Evolutionary conservation across 2,329 filamentous ascomycete genomes (phyloP).

Genomic region (Aspergillus aculeatus): DNA sequence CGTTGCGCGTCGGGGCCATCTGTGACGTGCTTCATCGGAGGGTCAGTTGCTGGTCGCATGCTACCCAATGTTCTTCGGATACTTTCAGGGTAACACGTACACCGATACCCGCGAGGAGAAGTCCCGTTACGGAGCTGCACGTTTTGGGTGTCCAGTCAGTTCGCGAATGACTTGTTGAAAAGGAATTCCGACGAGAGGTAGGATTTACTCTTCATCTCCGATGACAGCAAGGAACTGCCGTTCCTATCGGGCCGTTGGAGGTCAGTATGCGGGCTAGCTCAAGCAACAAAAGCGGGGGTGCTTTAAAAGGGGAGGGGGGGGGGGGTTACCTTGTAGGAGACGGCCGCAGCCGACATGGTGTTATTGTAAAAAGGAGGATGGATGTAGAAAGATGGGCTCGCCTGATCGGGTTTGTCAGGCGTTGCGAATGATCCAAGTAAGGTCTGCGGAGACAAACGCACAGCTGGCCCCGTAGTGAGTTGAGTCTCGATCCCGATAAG

Average conservation of each 20-base stretch:
- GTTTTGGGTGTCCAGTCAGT: constrained; percentile 16
- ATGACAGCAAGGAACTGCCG: constrained; percentile 96
- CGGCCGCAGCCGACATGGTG: constrained; percentile 60
- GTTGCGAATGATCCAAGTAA: background rate
- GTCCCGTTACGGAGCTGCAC: constrained; percentile 84
- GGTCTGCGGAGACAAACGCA: background rate
- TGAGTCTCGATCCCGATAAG: constrained; percentile 11
- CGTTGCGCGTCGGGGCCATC: constrained; percentile 84
- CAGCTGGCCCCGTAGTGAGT: constrained; percentile 2
- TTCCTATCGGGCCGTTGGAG: constrained; percentile 57
- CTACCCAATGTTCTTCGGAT: background rate
- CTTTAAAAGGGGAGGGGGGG: constrained; percentile 10
- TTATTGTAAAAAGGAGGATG: background rate
- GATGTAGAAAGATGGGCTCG: background rate
- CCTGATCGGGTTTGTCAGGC: background rate
- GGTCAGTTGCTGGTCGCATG: constrained; percentile 5
- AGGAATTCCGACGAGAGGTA: background rate
- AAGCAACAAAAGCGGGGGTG: background rate
- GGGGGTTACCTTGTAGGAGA: constrained; percentile 52
- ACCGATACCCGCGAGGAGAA: constrained; percentile 91
- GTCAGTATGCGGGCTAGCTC: constrained; percentile 16
- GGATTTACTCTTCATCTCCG: constrained; percentile 73
- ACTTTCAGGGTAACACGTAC: constrained; percentile 53
- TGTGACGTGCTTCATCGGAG: constrained; percentile 74
- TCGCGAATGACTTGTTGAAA: background rate